phyloP scores from a whole-genome alignment of 2,329 filamentous ascomycete genomes.

The Botrytis paeoniae region DNA sequence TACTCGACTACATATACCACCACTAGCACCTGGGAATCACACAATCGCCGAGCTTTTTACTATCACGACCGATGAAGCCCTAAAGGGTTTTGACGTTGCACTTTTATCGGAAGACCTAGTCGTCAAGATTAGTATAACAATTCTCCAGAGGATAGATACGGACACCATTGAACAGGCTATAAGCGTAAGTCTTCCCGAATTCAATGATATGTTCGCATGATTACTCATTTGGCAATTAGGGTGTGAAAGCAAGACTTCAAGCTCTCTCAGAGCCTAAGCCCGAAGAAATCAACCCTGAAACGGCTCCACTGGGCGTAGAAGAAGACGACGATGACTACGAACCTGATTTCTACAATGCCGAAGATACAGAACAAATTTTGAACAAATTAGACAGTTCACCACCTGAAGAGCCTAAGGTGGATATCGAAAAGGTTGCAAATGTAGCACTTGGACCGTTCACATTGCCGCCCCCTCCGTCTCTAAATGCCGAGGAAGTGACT shows the following conservation, averaged over 20 bases:
- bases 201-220: slow-evolving; percentile 12
- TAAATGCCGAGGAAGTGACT: slow-evolving; percentile 69
- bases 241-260: slow-evolving; percentile 49
- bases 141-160: slow-evolving; percentile 69
- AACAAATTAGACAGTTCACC: slow-evolving; percentile 73
- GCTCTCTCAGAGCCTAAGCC: slow-evolving; percentile 36
- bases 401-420: slow-evolving; percentile 48
- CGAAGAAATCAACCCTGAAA: slow-evolving; percentile 52
- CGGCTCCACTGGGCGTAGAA: slow-evolving; percentile 61
- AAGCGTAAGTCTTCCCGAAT: slow-evolving; percentile 51
- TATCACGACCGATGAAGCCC: slow-evolving; percentile 69
- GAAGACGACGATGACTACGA: slow-evolving; percentile 92
- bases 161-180: slow-evolving; percentile 69
- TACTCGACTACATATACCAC: slow-evolving; percentile 49
- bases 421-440: slow-evolving; percentile 42
- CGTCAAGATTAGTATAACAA: slow-evolving; percentile 75
- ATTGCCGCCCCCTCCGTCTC: slow-evolving; percentile 70
- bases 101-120: slow-evolving; percentile 73
- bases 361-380: slow-evolving; percentile 73
- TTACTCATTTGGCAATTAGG: slow-evolving; percentile 37
- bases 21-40: slow-evolving; percentile 71
- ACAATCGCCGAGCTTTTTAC: slow-evolving; percentile 84
- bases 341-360: slow-evolving; percentile 71
- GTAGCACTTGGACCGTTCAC: slow-evolving; percentile 69
- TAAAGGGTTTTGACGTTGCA: slow-evolving; percentile 80